phyloP scores from a whole-genome alignment of 2,329 filamentous ascomycete species.

The Berkeleyomyces rouxiae region DNA sequence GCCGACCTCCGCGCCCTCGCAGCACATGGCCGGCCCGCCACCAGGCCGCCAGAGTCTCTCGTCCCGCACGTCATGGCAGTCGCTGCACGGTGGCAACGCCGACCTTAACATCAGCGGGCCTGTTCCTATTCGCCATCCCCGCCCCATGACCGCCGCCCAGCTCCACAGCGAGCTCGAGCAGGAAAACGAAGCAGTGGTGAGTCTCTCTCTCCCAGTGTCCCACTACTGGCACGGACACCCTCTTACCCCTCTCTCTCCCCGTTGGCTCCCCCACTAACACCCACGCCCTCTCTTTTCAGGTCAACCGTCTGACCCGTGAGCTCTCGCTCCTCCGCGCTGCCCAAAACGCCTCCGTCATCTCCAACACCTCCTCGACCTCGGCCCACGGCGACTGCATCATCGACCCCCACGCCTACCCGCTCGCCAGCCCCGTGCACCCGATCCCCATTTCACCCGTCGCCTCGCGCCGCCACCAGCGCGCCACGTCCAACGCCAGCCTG shows the following conservation, averaged over 20 bases:
- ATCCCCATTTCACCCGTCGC: conserved; percentile 29
- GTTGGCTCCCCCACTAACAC: neutral
- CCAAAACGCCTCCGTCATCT: conserved; percentile 49
- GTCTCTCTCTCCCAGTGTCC: conserved; percentile 18
- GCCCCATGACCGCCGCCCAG: conserved; percentile 75
- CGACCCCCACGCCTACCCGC: conserved; percentile 34
- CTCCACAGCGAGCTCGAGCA: conserved; percentile 82
- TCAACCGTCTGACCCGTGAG: conserved; percentile 85
- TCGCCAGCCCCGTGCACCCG: conserved; percentile 41
- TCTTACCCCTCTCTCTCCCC: too few species aligned
- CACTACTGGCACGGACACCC: too few species aligned
- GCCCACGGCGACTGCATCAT: conserved; percentile 34
- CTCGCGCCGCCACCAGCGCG: conserved; percentile 38
- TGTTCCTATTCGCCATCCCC: conserved; percentile 69
- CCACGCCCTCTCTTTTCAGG: conserved; percentile 30
- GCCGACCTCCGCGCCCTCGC: conserved; percentile 20
- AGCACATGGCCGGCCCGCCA: conserved; percentile 17
- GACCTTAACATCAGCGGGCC: conserved; percentile 27
- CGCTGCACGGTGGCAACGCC: conserved; percentile 14
- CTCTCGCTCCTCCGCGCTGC: conserved; percentile 63
- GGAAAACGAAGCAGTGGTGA: conserved; percentile 83
- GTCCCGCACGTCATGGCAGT: conserved; percentile 10
- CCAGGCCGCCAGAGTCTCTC: conserved; percentile 13
- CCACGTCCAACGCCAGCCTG: conserved; percentile 37
- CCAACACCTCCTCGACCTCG: conserved; percentile 47